phyloP scores from a whole-genome alignment of 2,329 filamentous ascomycete genomes.

The Cladosporium sp. region DNA sequence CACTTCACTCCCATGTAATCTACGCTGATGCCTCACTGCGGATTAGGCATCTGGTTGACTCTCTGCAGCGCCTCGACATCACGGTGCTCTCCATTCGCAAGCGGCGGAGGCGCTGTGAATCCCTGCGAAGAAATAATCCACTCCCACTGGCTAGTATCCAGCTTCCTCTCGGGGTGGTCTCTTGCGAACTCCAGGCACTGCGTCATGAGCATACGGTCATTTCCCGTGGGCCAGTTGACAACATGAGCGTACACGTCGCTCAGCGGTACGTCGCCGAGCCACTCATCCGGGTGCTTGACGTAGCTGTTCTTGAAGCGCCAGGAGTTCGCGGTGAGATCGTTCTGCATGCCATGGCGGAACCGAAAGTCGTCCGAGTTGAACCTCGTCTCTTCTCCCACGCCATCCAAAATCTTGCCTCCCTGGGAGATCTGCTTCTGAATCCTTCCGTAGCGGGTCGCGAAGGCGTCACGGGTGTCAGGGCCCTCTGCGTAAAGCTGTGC shows the following conservation, averaged over 20 bases:
- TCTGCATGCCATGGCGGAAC: slow-evolving; percentile 1
- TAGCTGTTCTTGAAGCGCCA: slow-evolving; percentile 10
- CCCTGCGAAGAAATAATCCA: slow-evolving; percentile 14
- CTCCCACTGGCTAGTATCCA: slow-evolving; percentile 17
- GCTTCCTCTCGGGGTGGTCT: slow-evolving; percentile 6
- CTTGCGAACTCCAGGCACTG: slow-evolving; percentile 16
- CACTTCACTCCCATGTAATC: no score
- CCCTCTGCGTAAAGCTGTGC: slow-evolving; percentile 6
- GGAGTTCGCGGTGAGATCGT: slow-evolving; percentile 13
- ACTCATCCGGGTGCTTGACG: neutral
- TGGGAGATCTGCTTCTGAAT: slow-evolving; percentile 13
- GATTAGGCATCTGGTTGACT: neutral
- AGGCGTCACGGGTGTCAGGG: neutral
- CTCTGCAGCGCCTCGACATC: neutral
- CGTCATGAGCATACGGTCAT: slow-evolving; percentile 16
- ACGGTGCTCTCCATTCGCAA: neutral
- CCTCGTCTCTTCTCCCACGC: neutral
- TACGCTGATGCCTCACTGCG: no score
- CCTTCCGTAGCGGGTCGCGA: neutral
- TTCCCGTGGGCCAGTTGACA: slow-evolving; percentile 13
- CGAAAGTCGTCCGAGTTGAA: neutral
- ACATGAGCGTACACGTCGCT: slow-evolving; percentile 5
- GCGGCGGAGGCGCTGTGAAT: neutral
- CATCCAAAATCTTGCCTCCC: slow-evolving; percentile 4
- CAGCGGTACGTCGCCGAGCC: slow-evolving; percentile 9